phyloP scores from a whole-genome alignment of 352 stramenopile species.

The Thraustochytrium sp. region DNA sequence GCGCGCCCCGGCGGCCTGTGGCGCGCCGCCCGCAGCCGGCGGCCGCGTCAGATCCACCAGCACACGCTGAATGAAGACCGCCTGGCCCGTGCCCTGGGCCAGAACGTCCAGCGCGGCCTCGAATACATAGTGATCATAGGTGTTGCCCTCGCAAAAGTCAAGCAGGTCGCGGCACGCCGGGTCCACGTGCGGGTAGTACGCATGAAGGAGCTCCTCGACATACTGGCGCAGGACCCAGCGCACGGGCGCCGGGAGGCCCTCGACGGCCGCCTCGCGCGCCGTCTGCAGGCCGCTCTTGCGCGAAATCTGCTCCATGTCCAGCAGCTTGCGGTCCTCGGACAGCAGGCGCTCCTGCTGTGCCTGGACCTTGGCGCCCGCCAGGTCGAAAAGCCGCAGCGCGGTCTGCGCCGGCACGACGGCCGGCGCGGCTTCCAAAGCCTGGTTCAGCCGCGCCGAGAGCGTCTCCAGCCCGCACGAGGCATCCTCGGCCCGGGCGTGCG shows the following conservation, averaged over 20 bases:
- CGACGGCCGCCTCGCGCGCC: not conserved
- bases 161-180: not conserved
- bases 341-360: not conserved
- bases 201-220: constrained; percentile 11
- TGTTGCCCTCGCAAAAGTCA: constrained; percentile 15
- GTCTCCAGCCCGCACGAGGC: not conserved
- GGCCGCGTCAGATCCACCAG: not conserved
- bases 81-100: not conserved
- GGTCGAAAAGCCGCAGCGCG: not conserved
- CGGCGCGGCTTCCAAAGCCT: not conserved
- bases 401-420: not conserved
- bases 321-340: not conserved
- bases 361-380: not conserved
- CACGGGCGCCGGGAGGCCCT: not conserved
- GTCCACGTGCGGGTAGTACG: not conserved
- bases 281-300: constrained; percentile 6
- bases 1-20: no score
- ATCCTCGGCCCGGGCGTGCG: not conserved
- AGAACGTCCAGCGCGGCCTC: not conserved
- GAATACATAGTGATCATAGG: constrained; percentile 10
- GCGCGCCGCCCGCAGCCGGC: no score
- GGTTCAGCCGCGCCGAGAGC: not conserved
- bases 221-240: not conserved
- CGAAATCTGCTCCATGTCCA: constrained; percentile 17
- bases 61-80: not conserved